Evolutionary conservation across 179 eudicot genomes (phyloP), one percentile per base, ranked within the genome.

Genomic region (Patellifolia procumbens): DNA sequence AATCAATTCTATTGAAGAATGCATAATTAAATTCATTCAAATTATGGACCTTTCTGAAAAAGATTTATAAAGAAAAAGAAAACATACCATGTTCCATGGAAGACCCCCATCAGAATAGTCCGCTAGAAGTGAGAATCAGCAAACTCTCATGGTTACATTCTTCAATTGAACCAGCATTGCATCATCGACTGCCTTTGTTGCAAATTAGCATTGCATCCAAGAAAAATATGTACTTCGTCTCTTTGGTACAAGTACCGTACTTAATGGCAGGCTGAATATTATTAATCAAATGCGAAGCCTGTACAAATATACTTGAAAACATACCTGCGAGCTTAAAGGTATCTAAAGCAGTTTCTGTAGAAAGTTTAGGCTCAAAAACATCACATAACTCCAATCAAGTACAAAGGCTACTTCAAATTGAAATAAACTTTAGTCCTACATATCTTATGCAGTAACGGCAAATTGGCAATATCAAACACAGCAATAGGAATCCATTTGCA

Each of bases 41-140:
- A 3, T 4, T 45, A 31, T 17, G 68, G 58, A 26, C 76, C 68
- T 55, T 46, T 22, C 19, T 22, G 43, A 24, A 28, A 42, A 24
- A 59, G 17, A 3, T 42, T 43, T 45, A 6, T 28, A 22, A 74
- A 45, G 75, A n/a, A 74, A 74, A 22, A 20, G 58, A 74, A 46
- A 61, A 43, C 69, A 60, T 60, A 74, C 68, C 76, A 59, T 74
- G 76, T 59, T 59, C 31, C 39, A 28, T 26, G 10, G 66, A 61
- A 26, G 26, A 59, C 26, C 37, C 37, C 5, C 26, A 72, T 24
- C 63, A 42, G 66, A 72, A 55, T 28, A 56, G 52, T 58, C 37
- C 16, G 29, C 49, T 5, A 35, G 42, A 39, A 39, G 7, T 15
- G 55, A 42, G 16, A 19, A 42, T 35, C 15, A 43, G 9, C 60